Evolutionary conservation across 129 eudicot genomes (phyloP).

Genomic region (Calendula officinalis): DNA sequence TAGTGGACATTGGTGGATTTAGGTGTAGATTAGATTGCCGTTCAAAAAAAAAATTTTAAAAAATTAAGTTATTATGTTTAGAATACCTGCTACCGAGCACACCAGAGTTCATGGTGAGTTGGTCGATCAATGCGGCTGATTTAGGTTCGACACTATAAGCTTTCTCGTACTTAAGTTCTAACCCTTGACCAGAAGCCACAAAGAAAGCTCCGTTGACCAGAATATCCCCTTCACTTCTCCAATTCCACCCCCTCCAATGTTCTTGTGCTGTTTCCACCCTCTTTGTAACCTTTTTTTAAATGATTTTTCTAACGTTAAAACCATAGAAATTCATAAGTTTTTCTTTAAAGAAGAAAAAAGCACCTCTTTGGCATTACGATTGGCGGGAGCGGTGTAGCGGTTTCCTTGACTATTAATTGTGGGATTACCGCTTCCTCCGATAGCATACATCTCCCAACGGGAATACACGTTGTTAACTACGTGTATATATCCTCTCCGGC

Average conservation of each 20-base stretch:
- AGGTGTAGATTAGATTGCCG: no score
- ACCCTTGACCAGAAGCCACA: conserved; percentile 87
- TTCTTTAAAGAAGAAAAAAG: not conserved
- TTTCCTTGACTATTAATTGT: conserved; percentile 97
- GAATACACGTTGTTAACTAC: conserved; percentile 87
- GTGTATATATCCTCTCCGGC: conserved; percentile 89
- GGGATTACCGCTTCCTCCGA: conserved; percentile 94
- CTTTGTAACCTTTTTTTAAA: conserved; percentile 70
- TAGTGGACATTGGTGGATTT: no score
- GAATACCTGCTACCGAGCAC: conserved; percentile 76
- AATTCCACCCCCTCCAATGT: conserved; percentile 91
- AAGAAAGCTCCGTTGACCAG: conserved; percentile 90
- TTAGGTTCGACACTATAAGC: conserved; percentile 97
- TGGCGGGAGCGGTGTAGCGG: conserved; percentile 73
- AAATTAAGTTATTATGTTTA: no score
- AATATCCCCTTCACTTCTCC: conserved; percentile 97
- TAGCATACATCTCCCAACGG: conserved; percentile 95
- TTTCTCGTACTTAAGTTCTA: conserved; percentile 88
- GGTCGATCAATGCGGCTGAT: conserved; percentile 75
- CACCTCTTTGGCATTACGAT: conserved; percentile 89
- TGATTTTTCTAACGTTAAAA: conserved; percentile 11
- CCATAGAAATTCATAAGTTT: not conserved
- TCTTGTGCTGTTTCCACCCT: conserved; percentile 61
- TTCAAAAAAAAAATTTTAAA: no score
- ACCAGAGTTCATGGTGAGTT: conserved; percentile 79